phyloP scores from a whole-genome alignment of 1,284 basidiomycete genomes.

The Irpex rosettiformis region DNA sequence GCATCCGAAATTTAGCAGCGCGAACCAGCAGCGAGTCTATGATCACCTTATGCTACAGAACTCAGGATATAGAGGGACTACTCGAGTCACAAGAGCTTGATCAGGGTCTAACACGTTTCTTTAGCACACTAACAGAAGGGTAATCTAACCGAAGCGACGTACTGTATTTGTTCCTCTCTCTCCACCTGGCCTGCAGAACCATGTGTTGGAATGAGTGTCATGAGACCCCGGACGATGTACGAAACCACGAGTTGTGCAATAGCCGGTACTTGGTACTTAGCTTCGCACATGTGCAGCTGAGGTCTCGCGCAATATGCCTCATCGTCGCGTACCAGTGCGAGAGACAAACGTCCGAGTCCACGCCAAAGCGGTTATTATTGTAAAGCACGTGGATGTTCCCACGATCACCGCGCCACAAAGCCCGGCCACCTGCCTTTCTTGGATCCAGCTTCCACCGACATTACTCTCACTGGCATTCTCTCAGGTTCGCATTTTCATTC shows the following conservation, averaged over 20 bases:
- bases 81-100: neutral
- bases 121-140: neutral
- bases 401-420: neutral
- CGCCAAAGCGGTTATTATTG: no score
- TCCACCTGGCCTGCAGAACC: neutral
- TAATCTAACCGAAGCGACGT: neutral
- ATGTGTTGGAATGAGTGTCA: neutral
- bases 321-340: neutral
- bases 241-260: neutral
- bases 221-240: neutral
- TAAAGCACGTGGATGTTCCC: neutral
- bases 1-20: neutral
- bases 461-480: no score
- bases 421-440: neutral
- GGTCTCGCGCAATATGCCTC: neutral
- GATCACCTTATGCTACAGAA: neutral
- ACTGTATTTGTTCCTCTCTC: neutral
- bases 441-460: neutral
- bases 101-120: neutral
- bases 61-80: neutral
- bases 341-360: no score
- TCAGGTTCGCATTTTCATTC: no score
- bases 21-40: neutral
- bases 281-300: neutral
- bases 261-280: neutral